Conservation (phyloP, 2,329 filamentous ascomycete genomes). For the Bipolaris gigantea region DNA sequence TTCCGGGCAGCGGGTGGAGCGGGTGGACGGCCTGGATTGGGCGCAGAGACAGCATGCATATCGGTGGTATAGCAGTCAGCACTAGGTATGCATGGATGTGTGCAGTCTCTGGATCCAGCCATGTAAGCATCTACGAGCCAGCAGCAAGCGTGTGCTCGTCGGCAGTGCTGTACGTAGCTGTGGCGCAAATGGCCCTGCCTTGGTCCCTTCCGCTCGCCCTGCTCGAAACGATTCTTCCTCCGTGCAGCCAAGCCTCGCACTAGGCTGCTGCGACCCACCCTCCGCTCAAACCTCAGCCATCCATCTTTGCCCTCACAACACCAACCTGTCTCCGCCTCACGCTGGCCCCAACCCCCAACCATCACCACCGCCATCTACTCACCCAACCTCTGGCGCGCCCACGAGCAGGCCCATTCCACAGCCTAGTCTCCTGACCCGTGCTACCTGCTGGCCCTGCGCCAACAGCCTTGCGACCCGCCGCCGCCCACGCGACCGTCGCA, state of each 20-base stretch:
- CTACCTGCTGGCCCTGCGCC: conserved; percentile 21
- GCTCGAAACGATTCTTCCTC: conserved; percentile 13
- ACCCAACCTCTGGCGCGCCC: conserved; percentile 28
- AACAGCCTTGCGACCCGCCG: conserved; percentile 22
- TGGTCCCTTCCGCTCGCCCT: conserved; percentile 8
- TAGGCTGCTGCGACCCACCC: conserved; percentile 19
- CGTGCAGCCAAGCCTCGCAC: conserved; percentile 17
- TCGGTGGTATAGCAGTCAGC: no score
- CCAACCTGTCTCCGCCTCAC: conserved; percentile 15
- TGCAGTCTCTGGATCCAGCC: background rate
- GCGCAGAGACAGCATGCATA: conserved; percentile 1
- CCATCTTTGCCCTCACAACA: conserved; percentile 8
- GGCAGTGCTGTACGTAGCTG: background rate
- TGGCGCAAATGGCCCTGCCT: background rate
- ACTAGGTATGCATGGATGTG: background rate
- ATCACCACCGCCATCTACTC: conserved; percentile 19
- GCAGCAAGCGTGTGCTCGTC: no score
- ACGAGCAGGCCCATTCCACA: conserved; percentile 25
- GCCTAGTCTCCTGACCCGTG: background rate
- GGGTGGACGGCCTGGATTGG: conserved; percentile 1
- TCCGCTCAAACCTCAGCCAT: conserved; percentile 23
- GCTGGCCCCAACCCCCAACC: conserved; percentile 4
- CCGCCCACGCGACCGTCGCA: conserved; percentile 23
- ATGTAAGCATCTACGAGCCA: no score
- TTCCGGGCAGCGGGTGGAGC: conserved; percentile 6